phyloP scores from a whole-genome alignment of 495 filamentous ascomycete species.

The Bombardia bombarda region DNA sequence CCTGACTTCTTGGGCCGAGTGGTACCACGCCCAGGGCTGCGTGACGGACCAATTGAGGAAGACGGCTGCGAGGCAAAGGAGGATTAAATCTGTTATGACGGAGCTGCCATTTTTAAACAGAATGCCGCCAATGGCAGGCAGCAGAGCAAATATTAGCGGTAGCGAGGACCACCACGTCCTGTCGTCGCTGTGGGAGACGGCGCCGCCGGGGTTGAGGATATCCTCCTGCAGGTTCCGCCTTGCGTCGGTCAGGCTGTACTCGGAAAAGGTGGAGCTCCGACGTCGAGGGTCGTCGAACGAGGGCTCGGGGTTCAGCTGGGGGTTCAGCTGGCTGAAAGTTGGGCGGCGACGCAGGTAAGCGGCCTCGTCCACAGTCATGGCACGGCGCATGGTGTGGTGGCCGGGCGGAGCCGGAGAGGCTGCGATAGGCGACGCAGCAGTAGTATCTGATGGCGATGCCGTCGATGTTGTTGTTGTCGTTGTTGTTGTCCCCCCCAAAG shows the following conservation, averaged over 20 bases:
- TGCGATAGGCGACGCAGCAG: neutral
- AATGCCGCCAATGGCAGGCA: slow-evolving; percentile 78
- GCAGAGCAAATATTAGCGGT: slow-evolving; percentile 71
- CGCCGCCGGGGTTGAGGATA: slow-evolving; percentile 57
- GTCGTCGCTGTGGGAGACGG: slow-evolving; percentile 4
- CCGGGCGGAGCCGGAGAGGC: slow-evolving; percentile 12
- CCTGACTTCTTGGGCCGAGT: slow-evolving; percentile 61
- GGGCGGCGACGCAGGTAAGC: slow-evolving; percentile 5
- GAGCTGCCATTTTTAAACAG: slow-evolving; percentile 77
- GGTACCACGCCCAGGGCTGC: slow-evolving; percentile 93
- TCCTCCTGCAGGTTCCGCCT: slow-evolving; percentile 61
- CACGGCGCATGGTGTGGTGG: slow-evolving; percentile 22
- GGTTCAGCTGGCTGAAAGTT: neutral
- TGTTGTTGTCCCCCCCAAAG: too few relatives aligned
- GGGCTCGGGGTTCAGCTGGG: slow-evolving; percentile 15
- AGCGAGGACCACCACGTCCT: slow-evolving; percentile 57
- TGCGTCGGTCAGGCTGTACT: slow-evolving; percentile 58
- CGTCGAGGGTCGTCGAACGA: slow-evolving; percentile 35
- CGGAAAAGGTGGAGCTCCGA: slow-evolving; percentile 69
- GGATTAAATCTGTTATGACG: slow-evolving; percentile 74
- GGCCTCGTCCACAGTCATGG: slow-evolving; percentile 23
- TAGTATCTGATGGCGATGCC: neutral
- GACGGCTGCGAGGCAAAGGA: slow-evolving; percentile 68
- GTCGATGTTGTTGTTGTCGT: neutral
- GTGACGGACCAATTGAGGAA: slow-evolving; percentile 93